Evolutionary conservation across 208 protist genomes (phyloP).

Genomic region (Trypanosomatidae sp.): DNA sequence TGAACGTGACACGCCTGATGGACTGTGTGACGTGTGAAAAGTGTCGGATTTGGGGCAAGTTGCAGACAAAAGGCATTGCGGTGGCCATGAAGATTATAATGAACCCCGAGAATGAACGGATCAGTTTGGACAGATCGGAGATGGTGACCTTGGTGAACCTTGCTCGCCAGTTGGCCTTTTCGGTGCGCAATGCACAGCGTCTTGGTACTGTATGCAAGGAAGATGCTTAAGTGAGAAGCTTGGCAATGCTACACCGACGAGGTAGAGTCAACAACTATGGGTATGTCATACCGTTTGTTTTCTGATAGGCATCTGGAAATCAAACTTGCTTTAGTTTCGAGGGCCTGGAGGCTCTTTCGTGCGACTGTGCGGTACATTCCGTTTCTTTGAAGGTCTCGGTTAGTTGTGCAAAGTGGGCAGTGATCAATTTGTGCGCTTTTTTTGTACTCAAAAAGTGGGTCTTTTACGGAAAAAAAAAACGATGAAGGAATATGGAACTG

Average conservation of each 20-base stretch:
- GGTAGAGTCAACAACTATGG: background rate
- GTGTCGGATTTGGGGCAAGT: constrained; percentile 91
- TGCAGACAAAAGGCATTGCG: constrained; percentile 82
- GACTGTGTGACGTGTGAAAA: constrained; percentile 94
- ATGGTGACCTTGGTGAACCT: constrained; percentile 86
- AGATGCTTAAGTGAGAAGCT: background rate
- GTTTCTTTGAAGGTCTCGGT: background rate
- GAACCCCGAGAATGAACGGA: constrained; percentile 19
- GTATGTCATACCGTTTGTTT: background rate
- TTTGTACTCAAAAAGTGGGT: background rate
- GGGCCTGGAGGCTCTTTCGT: background rate
- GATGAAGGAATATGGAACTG: background rate
- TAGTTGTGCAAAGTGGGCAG: background rate
- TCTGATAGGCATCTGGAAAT: background rate
- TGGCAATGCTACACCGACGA: background rate
- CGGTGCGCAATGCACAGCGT: constrained; percentile 47
- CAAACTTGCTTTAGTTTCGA: background rate
- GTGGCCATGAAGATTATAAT: constrained; percentile 86
- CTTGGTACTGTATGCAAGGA: constrained; percentile 24
- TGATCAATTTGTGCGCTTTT: background rate
- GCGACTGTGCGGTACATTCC: background rate
- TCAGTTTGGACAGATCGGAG: constrained; percentile 63
- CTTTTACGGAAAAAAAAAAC: background rate
- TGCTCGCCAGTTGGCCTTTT: constrained; percentile 77
- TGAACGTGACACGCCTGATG: constrained; percentile 87